These are phyloP conservation scores for Ceratobasidium sp. DNA, from an alignment of 1,284 basidiomycete genomes.

Conservation along the genomic window DNA sequence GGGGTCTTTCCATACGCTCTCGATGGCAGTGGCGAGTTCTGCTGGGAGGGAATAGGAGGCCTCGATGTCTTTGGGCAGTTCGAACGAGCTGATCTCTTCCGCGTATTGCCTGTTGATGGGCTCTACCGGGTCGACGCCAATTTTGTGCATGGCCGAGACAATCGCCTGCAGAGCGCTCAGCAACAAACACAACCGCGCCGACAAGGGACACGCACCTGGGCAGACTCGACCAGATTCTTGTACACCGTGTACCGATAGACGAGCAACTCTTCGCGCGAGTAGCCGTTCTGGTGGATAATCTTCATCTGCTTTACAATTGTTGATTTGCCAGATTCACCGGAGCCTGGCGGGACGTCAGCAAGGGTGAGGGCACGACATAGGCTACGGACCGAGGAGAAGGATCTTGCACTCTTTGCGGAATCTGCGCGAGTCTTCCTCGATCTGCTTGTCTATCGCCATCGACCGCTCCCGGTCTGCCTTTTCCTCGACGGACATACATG, in stretches of 20 bases:
- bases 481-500: slow-evolving; percentile 58
- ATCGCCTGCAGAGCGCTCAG: slow-evolving; percentile 65
- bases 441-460: slow-evolving; percentile 72
- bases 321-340: slow-evolving; percentile 91
- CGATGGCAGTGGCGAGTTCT: slow-evolving; percentile 79
- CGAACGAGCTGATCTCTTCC: slow-evolving; percentile 38
- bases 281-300: slow-evolving; percentile 97
- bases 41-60: slow-evolving; percentile 58
- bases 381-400: slow-evolving; percentile 74
- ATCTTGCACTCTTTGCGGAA: slow-evolving; percentile 96
- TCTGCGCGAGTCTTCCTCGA: slow-evolving; percentile 73
- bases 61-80: slow-evolving; percentile 30
- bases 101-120: slow-evolving; percentile 66
- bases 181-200: not conserved
- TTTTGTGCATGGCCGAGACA: slow-evolving; percentile 88
- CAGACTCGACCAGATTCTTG: slow-evolving; percentile 80
- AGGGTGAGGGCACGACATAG: not conserved
- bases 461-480: slow-evolving; percentile 70
- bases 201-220: slow-evolving; percentile 47
- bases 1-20: slow-evolving; percentile 89
- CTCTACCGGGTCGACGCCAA: slow-evolving; percentile 82
- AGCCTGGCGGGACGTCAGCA: slow-evolving; percentile 55
- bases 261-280: slow-evolving; percentile 80
- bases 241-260: slow-evolving; percentile 81
- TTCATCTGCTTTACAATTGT: slow-evolving; percentile 99